Base-by-base conservation (phyloP, 768 basidiomycete genomes). In the Kwoniella europaea region DNA sequence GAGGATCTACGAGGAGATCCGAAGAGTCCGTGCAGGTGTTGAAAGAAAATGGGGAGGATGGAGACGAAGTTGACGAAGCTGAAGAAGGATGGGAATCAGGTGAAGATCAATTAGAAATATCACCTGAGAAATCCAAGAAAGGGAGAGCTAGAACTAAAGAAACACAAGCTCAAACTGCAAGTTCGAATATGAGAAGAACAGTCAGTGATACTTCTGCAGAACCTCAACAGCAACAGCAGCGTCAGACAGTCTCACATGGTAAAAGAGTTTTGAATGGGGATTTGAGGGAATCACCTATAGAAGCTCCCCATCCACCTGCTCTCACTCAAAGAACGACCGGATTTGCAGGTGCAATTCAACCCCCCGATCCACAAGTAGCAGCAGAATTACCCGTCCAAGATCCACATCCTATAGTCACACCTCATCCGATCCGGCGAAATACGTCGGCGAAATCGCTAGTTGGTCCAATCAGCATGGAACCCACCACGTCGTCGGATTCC, bases 11-110 rank as follows among this genome's bases (percentile, higher is more conserved):
- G 12, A 69, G 69, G 43, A 54, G 66, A 54, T 69, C 63, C 1
- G 74, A 68, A 22, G 70, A 73, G n/a, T 68, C 72, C 29, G 75
- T 70, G 20, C 66, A 65, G 64, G 57, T 72, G 22, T 62, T 74
- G 3, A 44, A 57, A 18, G 69, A 68, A 24, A 69, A 76, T 24
- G 73, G 69, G 6, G 24, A 71, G 63, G 68, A 54, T 29, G 54
- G 52, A 6, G 59, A 24, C 52, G 71, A 70, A n/a, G 60, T 50
- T 10, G 75, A 63, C 6, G 67, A 67, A 29, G 73, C 68, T 7
- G 77, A 80, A 55, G 79, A 76, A 67, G 78, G 73, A 41, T 76
- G 75, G 72, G 81, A 79, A 54, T 67, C 67, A 55, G 77, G 74
- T 10, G 77, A 66, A 3, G 76, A 70, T 10, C 67, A 67, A 46